phyloP scores from a whole-genome alignment of 2,329 filamentous ascomycete genomes.

The Trichophyton benhamiae region DNA sequence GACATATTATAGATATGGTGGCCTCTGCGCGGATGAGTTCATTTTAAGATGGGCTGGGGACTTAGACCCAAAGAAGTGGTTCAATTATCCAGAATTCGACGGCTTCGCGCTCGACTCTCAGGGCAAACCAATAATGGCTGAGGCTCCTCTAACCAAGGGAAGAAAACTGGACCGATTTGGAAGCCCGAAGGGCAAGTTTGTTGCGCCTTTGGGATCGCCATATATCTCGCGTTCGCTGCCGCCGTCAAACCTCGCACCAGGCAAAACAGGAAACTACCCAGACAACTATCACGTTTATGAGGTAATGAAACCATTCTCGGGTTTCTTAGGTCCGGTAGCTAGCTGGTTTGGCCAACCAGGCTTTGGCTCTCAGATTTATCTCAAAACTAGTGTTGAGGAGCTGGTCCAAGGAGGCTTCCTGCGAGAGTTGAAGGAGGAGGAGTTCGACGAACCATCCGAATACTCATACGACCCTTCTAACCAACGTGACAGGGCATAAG shows the following conservation, averaged over 20 bases:
- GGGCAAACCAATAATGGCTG: neutral
- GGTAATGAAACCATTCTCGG: neutral
- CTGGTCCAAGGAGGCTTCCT: neutral
- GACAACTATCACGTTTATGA: constrained; percentile 4
- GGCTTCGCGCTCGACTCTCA: neutral
- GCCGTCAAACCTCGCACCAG: neutral
- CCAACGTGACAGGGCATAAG: neutral
- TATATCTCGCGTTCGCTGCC: constrained; percentile 3
- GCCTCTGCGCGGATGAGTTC: neutral
- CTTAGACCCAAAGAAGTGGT: neutral
- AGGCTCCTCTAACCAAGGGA: neutral
- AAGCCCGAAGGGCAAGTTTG: neutral
- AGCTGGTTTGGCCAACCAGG: constrained; percentile 3
- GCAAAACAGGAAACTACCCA: neutral
- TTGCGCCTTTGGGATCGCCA: neutral
- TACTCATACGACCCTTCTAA: neutral
- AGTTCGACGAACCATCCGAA: neutral
- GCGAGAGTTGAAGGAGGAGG: neutral
- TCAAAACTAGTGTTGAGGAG: neutral
- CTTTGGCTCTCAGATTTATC: neutral
- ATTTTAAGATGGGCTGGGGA: neutral
- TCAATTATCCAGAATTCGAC: neutral
- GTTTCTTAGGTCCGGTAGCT: neutral
- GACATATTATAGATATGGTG: neutral
- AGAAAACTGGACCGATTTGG: constrained; percentile 3